phyloP scores from a whole-genome alignment of 2,329 filamentous ascomycete species.

The Cytospora piceicola region DNA sequence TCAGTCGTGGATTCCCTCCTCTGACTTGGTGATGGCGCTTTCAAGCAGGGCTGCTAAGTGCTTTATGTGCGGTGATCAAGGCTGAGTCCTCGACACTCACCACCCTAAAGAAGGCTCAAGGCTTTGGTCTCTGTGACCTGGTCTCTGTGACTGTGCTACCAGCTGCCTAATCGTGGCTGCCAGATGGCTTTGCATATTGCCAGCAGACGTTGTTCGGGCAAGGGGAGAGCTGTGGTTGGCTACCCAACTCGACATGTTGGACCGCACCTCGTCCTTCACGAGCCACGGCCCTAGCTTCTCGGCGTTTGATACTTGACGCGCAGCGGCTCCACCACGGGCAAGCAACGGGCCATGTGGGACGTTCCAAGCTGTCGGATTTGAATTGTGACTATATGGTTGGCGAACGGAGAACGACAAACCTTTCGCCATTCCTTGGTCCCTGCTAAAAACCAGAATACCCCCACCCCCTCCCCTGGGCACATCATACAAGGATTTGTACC shows the following conservation, averaged over 20 bases:
- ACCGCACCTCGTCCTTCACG: constrained; percentile 7
- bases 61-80: constrained; percentile 16
- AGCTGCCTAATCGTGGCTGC: not conserved
- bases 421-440: not conserved
- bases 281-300: not conserved
- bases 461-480: not conserved
- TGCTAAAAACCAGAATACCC: not conserved
- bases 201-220: not conserved
- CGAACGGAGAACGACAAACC: constrained; percentile 9
- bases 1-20: not conserved
- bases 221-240: not conserved
- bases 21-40: not conserved
- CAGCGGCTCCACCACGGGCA: constrained; percentile 8
- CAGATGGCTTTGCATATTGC: not conserved
- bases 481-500: not conserved
- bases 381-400: constrained; percentile 11
- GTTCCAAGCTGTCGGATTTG: constrained; percentile 27
- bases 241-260: constrained; percentile 9
- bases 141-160: constrained; percentile 24
- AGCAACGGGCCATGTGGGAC: constrained; percentile 21
- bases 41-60: constrained; percentile 6
- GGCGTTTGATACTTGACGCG: constrained; percentile 19
- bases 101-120: not conserved
- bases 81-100: not conserved
- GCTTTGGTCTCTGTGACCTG: constrained; percentile 22